phyloP scores from a whole-genome alignment of 106 monocot genomes.

The Dendrobium catenatum region DNA sequence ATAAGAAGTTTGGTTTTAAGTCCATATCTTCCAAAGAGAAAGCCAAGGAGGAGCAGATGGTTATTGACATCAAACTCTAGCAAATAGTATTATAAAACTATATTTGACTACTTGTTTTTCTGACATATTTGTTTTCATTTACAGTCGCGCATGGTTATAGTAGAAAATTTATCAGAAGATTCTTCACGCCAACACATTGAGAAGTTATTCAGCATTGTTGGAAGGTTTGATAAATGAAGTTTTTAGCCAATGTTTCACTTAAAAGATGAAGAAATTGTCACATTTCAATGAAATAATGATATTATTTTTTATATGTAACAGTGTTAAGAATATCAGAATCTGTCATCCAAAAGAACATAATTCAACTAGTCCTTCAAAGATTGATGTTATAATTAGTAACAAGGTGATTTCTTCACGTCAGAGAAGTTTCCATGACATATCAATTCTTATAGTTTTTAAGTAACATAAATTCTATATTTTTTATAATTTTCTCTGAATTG shows the following conservation, averaged over 20 bases:
- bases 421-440: no score
- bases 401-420: conserved; percentile 31
- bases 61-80: conserved; percentile 9
- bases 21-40: conserved; percentile 13
- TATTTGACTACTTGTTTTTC: background rate
- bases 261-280: no score
- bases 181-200: conserved; percentile 61
- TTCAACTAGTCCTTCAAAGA: background rate
- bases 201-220: conserved; percentile 60
- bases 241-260: no score
- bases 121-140: conserved; percentile 1
- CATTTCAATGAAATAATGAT: no score
- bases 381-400: conserved; percentile 52
- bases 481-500: conserved; percentile 1
- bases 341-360: no score
- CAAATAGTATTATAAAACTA: background rate
- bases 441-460: background rate
- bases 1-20: no score
- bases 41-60: conserved; percentile 81
- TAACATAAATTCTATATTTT: background rate
- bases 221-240: conserved; percentile 19
- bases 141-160: conserved; percentile 65
- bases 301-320: no score
- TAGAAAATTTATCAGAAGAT: conserved; percentile 74
- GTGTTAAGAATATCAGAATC: no score